Base-by-base conservation (phyloP, 1,284 basidiomycete species). In the Meripilus lineatus region DNA sequence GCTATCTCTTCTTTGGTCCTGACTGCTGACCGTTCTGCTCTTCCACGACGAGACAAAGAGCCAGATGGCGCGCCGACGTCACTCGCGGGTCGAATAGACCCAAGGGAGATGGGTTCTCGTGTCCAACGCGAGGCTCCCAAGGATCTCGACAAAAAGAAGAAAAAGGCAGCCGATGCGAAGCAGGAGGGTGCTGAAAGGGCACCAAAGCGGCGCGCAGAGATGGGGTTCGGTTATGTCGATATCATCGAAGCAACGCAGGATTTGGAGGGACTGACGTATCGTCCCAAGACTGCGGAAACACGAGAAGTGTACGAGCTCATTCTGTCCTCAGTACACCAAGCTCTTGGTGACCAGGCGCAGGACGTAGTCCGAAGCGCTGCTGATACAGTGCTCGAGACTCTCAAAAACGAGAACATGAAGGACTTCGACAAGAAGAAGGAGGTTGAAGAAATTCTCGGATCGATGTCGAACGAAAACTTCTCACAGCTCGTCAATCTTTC, bases 391-490 rank as follows among this genome's bases (percentile, higher is more conserved):
- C 71, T 99, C 40, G 93, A 96, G 67, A 79, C 81, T 3, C 76
- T 99, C 57, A 99, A 98, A 69, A 88, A 84, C 58, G 93, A 96
- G 52, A 71, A 76, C 49, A 64, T 94, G 69, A 96, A 94, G 68
- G 95, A 99, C 64, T 92, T 97, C 58, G 96, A 99, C 75, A 95
- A 95, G 76, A 96, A 97, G 68, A 90, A 84, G 67, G 93, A 97
- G 58, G 80, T 95, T 23, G 88, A 97, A 65, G 81, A 83, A 11
- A 77, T 98, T 39, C 61, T 95, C 3, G 81, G 89, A 0, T 51
- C 75, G 0, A 61, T 96, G 10, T 67, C 78, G 10, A 81, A 78
- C 56, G 94, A 97, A 50, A 62, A 70, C 3, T 99, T 98, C 63
- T 79, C 84, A 13, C 89, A 94, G 65, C 75, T 99, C 37, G 72